These are phyloP conservation scores for Knufia fluminis DNA, from an alignment of 2,329 filamentous ascomycete genomes.

Conservation along the genomic window DNA sequence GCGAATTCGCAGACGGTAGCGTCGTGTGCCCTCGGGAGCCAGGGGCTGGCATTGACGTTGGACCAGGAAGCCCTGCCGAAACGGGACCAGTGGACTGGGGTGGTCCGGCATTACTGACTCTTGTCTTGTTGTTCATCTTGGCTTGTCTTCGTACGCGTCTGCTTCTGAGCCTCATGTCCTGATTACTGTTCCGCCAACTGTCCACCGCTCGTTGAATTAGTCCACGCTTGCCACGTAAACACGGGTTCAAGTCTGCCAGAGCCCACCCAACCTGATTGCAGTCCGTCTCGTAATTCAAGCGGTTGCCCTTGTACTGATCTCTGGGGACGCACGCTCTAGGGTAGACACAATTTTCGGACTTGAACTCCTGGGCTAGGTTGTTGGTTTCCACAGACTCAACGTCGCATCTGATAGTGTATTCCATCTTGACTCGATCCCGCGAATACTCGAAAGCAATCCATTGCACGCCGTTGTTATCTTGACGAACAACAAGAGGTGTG, in stretches of 20 bases:
- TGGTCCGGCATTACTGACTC: conserved; percentile 45
- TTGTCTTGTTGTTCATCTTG: conserved; percentile 84
- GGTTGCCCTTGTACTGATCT: conserved; percentile 92
- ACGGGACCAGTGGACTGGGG: conserved; percentile 61
- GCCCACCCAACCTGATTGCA: conserved; percentile 99
- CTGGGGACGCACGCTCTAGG: conserved; percentile 90
- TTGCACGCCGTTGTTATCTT: conserved; percentile 93
- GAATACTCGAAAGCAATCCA: conserved; percentile 99
- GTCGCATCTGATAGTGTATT: conserved; percentile 96
- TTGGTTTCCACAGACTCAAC: conserved; percentile 95
- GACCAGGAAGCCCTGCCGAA: conserved; percentile 52
- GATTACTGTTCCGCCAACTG: conserved; percentile 98
- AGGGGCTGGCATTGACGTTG: conserved; percentile 48
- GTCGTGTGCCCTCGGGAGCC: conserved; percentile 35
- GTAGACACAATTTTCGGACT: conserved; percentile 97
- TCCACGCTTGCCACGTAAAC: conserved; percentile 83
- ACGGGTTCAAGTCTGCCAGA: conserved; percentile 82
- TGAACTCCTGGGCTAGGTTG: conserved; percentile 76
- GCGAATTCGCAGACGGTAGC: conserved; percentile 60
- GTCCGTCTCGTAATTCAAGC: conserved; percentile 92
- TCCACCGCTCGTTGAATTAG: conserved; percentile 95
- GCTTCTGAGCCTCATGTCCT: conserved; percentile 83
- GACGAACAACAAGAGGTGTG: conserved; percentile 83
- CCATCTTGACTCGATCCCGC: conserved; percentile 94
- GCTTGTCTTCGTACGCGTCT: conserved; percentile 88